Base-by-base conservation (phyloP, 139 green algal species). In the Chlorella sp. region DNA sequence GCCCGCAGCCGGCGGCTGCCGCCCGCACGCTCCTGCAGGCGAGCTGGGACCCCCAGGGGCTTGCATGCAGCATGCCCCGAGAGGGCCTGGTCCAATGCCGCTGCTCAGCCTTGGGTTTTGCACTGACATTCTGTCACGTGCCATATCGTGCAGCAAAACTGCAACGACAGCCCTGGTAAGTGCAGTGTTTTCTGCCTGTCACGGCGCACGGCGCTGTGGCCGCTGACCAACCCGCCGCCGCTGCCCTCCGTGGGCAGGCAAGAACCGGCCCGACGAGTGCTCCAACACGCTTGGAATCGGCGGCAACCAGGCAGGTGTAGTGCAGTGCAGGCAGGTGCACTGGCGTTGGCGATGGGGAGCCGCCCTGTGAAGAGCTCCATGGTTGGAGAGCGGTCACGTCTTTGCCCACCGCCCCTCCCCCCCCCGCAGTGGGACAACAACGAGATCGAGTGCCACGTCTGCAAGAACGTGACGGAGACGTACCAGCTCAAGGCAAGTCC, bases 401-500 rank as follows among this genome's bases (percentile, higher is more conserved):
- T 55, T 17, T 27, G 17, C 14, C 17, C 46, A 55, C 17, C 14
- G 46, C 14, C 14, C 14, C 14, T 55, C 14, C 17, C 17, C 14
- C 17, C 14, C 46, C 46, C 17, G 46, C 46, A 55, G 46, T 55
- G 46, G 46, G 46, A 55, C 46, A 55, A 55, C 46, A 55, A 55
- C 17, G 46, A 55, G 46, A 55, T 55, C 14, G 46, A 55, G 46
- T 55, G 46, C 46, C 46, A 55, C 46, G 17, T 55, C 46, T 55
- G 46, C 46, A 55, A 17, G 14, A 55, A 55, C 46, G n/a, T n/a
- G n/a, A n/a, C n/a, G n/a, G 14, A 14, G 14, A 55, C 46, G 14
- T 55, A 55, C 46, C 46, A 55, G 46, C 46, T 55, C 46, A 55
- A 55, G n/a, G n/a, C n/a, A n/a, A n/a, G n/a, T n/a, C n/a, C n/a